Evolutionary conservation across 352 stramenopile species (phyloP).

Genomic region (Pythium vanterpoolii): DNA sequence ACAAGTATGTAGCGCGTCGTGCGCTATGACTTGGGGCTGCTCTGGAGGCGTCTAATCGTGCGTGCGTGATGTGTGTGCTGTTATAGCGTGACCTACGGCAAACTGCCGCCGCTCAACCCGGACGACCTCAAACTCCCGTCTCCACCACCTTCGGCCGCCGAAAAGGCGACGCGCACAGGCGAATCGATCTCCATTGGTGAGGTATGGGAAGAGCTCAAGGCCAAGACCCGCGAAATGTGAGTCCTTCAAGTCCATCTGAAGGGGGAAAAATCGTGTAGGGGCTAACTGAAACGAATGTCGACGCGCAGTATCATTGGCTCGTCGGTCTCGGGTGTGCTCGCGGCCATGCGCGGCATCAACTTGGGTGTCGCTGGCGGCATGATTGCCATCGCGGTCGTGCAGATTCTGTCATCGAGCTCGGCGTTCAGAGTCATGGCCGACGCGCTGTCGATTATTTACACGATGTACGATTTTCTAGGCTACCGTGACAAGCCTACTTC

Average conservation of each 20-base stretch:
- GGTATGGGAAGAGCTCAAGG: slow-evolving; percentile 84
- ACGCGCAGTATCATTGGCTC: slow-evolving; percentile 66
- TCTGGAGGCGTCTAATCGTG: not conserved
- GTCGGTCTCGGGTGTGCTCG: slow-evolving; percentile 74
- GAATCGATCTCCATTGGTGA: slow-evolving; percentile 79
- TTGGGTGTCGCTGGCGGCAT: slow-evolving; percentile 69
- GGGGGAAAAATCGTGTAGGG: not conserved
- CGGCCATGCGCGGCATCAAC: slow-evolving; percentile 76
- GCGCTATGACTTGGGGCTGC: not conserved
- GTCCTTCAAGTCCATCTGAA: slow-evolving; percentile 10
- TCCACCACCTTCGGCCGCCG: slow-evolving; percentile 66
- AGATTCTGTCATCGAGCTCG: slow-evolving; percentile 66
- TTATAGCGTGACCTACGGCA: slow-evolving; percentile 60
- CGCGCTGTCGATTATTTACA: slow-evolving; percentile 79
- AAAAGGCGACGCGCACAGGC: slow-evolving; percentile 57
- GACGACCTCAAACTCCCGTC: slow-evolving; percentile 83
- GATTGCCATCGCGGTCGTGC: slow-evolving; percentile 62
- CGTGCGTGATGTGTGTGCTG: not conserved
- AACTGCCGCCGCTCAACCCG: slow-evolving; percentile 79
- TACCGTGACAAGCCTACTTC: not conserved
- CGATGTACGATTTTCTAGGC: slow-evolving; percentile 48
- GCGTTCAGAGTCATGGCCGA: slow-evolving; percentile 75
- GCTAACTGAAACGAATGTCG: not conserved
- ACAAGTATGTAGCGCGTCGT: slow-evolving; percentile 28
- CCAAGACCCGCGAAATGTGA: slow-evolving; percentile 76